Conservation (phyloP, 2,329 filamentous ascomycete genomes). For the Calonectria naviculata region DNA sequence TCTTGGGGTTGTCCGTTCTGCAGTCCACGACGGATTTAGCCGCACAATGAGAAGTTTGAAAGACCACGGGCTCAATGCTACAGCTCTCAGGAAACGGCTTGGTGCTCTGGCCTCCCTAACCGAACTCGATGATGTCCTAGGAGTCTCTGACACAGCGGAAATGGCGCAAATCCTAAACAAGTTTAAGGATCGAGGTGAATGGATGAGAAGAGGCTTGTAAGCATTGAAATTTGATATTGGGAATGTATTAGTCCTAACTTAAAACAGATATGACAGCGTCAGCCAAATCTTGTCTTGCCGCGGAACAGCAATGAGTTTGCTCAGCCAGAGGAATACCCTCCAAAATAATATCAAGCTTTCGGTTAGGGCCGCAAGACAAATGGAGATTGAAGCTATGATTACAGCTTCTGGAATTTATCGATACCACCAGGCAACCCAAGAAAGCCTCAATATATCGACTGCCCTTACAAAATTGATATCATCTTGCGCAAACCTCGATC, state of each 20-base stretch:
- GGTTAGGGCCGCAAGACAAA: conserved; percentile 71
- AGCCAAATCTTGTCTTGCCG: conserved; percentile 84
- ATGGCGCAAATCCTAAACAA: conserved; percentile 70
- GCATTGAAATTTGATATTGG: conserved; percentile 35
- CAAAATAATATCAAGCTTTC: conserved; percentile 70
- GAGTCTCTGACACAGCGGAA: conserved; percentile 67
- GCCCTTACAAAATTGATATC: conserved; percentile 82
- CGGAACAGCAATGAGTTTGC: conserved; percentile 82
- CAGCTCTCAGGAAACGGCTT: conserved; percentile 65
- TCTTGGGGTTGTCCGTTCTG: conserved; percentile 61
- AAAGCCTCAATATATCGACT: conserved; percentile 87
- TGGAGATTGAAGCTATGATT: conserved; percentile 83
- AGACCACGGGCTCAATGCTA: conserved; percentile 59
- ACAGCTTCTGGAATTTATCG: conserved; percentile 80
- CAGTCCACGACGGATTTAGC: conserved; percentile 72
- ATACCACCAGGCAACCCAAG: conserved; percentile 84
- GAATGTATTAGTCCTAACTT: conserved; percentile 17
- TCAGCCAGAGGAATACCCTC: conserved; percentile 77
- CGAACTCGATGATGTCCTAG: conserved; percentile 83
- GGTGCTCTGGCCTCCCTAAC: conserved; percentile 77
- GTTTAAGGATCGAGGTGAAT: conserved; percentile 75
- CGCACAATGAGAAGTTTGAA: conserved; percentile 69
- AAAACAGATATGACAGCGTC: conserved; percentile 76
- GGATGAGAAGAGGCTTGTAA: conserved; percentile 87
- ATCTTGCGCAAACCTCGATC: conserved; percentile 74